Conservation (phyloP, 202 grass and related monocot genomes). For the Schoenoplectus triqueter region DNA sequence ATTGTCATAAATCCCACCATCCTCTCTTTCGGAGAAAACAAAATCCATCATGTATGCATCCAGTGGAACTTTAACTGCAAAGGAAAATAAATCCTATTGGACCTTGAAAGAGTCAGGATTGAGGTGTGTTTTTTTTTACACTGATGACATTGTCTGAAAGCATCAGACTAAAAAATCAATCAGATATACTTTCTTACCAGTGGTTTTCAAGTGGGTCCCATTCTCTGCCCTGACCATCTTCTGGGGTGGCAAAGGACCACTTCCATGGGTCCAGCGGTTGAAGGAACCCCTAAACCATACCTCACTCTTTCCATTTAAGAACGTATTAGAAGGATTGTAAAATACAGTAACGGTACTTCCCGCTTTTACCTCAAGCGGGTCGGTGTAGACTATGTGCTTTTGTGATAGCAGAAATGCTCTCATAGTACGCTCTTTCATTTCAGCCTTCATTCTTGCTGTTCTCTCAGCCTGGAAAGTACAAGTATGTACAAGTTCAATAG, state of each 20-base stretch:
- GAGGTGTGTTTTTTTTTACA: not conserved
- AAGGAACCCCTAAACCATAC: slow-evolving; percentile 93
- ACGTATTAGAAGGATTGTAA: slow-evolving; percentile 89
- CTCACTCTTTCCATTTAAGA: slow-evolving; percentile 80
- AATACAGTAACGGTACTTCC: slow-evolving; percentile 70
- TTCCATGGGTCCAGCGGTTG: slow-evolving; percentile 82
- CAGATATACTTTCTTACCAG: slow-evolving; percentile 51
- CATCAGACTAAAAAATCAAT: slow-evolving; percentile 1
- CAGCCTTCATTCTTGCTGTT: slow-evolving; percentile 69
- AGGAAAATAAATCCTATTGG: slow-evolving; percentile 27
- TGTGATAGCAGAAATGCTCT: slow-evolving; percentile 85
- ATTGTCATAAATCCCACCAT: slow-evolving; percentile 93
- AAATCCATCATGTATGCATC: slow-evolving; percentile 99
- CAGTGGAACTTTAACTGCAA: slow-evolving; percentile 81
- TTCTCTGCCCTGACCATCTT: slow-evolving; percentile 74
- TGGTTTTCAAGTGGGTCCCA: slow-evolving; percentile 70
- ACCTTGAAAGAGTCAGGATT: not conserved
- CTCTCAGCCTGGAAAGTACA: slow-evolving; percentile 63
- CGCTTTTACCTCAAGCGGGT: slow-evolving; percentile 80
- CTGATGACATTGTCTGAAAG: not conserved
- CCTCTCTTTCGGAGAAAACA: slow-evolving; percentile 93
- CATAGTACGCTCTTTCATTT: slow-evolving; percentile 83
- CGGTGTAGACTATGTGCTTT: slow-evolving; percentile 90
- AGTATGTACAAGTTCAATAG: not conserved
- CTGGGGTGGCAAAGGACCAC: slow-evolving; percentile 71